phyloP scores from a whole-genome alignment of 768 basidiomycete species.

The Antrodiella citrinella region DNA sequence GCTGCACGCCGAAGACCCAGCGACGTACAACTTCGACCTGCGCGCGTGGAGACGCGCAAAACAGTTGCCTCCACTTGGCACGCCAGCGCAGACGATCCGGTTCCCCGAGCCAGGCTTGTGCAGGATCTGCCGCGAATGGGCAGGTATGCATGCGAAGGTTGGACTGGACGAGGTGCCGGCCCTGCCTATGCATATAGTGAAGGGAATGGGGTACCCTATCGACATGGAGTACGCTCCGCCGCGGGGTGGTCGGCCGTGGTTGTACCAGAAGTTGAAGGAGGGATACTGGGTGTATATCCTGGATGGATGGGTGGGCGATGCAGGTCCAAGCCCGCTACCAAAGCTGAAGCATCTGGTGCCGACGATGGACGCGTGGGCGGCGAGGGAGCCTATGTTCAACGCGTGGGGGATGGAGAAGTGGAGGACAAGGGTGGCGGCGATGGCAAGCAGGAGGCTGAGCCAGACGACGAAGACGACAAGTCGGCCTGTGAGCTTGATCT shows the following conservation, averaged over 20 bases:
- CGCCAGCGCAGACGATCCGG: neutral
- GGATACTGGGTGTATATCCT: neutral
- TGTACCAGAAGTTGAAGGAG: neutral
- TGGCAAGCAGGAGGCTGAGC: no score
- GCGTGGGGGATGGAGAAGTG: no score
- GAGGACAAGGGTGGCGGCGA: no score
- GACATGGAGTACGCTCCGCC: neutral
- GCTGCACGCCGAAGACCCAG: neutral
- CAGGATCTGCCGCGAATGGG: neutral
- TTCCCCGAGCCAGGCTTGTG: neutral
- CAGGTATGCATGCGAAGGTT: neutral
- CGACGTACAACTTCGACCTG: neutral
- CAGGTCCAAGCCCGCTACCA: no score
- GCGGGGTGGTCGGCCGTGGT: neutral
- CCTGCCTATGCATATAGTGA: neutral
- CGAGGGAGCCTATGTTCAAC: no score
- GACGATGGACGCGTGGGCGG: no score
- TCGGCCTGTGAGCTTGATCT: no score
- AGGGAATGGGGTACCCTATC: neutral
- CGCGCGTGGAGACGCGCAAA: neutral
- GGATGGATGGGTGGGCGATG: neutral
- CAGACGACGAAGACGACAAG: no score
- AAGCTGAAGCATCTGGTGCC: no score
- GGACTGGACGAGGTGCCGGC: neutral
- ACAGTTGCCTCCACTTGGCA: neutral